phyloP scores from a whole-genome alignment of 495 filamentous ascomycete genomes.

The Penicillium malachiteum region DNA sequence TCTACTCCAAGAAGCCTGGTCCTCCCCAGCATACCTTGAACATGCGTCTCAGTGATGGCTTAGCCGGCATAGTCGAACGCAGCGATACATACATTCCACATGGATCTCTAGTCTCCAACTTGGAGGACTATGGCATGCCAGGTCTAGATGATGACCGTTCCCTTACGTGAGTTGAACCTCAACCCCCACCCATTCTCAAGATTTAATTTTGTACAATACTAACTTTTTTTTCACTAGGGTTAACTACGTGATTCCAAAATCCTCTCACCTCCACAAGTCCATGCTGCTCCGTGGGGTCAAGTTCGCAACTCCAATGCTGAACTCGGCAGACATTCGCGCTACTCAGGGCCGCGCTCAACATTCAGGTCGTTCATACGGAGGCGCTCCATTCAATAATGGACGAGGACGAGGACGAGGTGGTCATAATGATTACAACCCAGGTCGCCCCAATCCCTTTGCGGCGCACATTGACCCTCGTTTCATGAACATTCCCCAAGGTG shows the following conservation, averaged over 20 bases:
- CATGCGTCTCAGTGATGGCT: conserved; percentile 67
- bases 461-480: conserved; percentile 54
- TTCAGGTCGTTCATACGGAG: conserved; percentile 63
- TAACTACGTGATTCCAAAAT: conserved; percentile 76
- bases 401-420: conserved; percentile 51
- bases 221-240: conserved; percentile 57
- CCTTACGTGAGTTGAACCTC: conserved; percentile 60
- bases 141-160: conserved; percentile 79
- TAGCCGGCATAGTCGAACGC: conserved; percentile 79
- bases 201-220: conserved; percentile 22
- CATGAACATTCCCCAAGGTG: conserved; percentile 30
- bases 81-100: conserved; percentile 78
- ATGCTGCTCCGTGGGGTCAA: conserved; percentile 87
- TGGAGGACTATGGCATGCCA: conserved; percentile 66
- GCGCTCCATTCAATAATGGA: conserved; percentile 53
- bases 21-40: conserved; percentile 65
- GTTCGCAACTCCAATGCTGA: conserved; percentile 65
- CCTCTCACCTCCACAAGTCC: conserved; percentile 76
- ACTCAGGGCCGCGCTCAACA: conserved; percentile 59
- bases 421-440: conserved; percentile 45
- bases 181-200: neutral
- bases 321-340: conserved; percentile 67
- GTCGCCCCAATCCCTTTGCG: conserved; percentile 55
- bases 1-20: conserved; percentile 87
- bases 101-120: conserved; percentile 61